These are phyloP conservation scores for Adiantum capillusveneris DNA, from an alignment of 75 land plant genomes.

Conservation along the genomic window DNA sequence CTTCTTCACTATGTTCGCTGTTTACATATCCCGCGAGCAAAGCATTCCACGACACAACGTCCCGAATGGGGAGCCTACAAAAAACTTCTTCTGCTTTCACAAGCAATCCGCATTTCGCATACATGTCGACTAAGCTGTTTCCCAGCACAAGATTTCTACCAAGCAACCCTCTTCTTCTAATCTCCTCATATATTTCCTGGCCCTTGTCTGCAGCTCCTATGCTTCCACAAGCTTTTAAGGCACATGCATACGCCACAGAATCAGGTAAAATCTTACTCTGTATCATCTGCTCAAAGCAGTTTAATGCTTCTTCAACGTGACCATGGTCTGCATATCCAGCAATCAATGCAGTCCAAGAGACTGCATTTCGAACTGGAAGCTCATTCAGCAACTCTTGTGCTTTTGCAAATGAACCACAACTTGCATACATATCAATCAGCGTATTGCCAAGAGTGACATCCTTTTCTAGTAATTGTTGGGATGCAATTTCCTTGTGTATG, in stretches of 20 bases:
- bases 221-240: conserved; percentile 25
- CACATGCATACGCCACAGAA: conserved; percentile 21
- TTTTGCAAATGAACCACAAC: conserved; percentile 20
- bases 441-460: conserved; percentile 9
- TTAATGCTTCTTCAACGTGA: conserved; percentile 16
- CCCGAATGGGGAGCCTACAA: background rate
- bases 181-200: background rate
- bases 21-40: conserved; percentile 4
- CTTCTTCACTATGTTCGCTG: background rate
- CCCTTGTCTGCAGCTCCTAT: background rate
- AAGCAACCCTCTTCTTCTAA: background rate
- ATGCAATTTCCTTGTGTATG: conserved; percentile 6
- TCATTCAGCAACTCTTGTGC: conserved; percentile 14
- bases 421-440: conserved; percentile 38
- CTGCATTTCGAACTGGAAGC: conserved; percentile 16
- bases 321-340: conserved; percentile 27
- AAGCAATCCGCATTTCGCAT: conserved; percentile 11
- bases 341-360: conserved; percentile 44
- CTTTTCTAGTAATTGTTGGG: conserved; percentile 1
- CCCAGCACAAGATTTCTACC: background rate
- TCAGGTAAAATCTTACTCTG: conserved; percentile 20
- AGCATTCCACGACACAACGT: conserved; percentile 16
- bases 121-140: conserved; percentile 10
- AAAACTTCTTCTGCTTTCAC: conserved; percentile 7
- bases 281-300: conserved; percentile 21